phyloP scores from a whole-genome alignment of 2,329 filamentous ascomycete genomes.

The Atkinsonella hypoxylon region DNA sequence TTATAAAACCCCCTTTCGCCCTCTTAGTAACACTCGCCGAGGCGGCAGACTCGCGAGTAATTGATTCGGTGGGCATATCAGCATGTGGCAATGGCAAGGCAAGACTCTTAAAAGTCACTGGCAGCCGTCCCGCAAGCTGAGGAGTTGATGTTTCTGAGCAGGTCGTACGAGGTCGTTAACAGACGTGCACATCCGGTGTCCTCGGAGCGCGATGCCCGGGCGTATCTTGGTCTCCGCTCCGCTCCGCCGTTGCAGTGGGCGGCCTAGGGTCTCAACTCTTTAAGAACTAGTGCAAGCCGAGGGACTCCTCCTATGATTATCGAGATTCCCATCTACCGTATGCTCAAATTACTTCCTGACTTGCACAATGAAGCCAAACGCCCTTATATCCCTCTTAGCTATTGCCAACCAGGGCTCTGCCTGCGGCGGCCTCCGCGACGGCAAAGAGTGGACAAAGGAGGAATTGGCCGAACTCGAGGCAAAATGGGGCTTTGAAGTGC shows the following conservation, averaged over 20 bases:
- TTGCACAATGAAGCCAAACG: not conserved
- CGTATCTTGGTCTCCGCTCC: too few relatives aligned
- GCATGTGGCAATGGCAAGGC: not conserved
- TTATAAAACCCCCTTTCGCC: constrained; percentile 10
- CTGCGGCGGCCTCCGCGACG: constrained; percentile 14
- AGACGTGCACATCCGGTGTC: constrained; percentile 3
- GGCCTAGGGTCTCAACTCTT: too few relatives aligned
- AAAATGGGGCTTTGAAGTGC: constrained; percentile 47
- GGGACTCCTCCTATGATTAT: too few relatives aligned
- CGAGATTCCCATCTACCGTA: not conserved
- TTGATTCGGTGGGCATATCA: not conserved
- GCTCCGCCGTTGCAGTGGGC: too few relatives aligned
- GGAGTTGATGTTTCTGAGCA: too few relatives aligned
- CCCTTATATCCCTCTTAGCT: not conserved
- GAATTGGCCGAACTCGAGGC: constrained; percentile 39
- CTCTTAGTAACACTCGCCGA: not conserved
- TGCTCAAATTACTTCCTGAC: not conserved
- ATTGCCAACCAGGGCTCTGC: not conserved
- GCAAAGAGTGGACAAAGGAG: constrained; percentile 35
- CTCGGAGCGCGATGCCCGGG: not conserved
- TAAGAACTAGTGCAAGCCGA: too few relatives aligned
- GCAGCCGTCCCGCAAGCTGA: too few relatives aligned
- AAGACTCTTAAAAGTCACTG: not conserved
- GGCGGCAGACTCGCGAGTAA: not conserved
- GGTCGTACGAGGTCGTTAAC: too few relatives aligned